A percentile compares a stretch with the other conserved stretches of the same genome.
phyloP scores from a whole-genome alignment of 2,329 filamentous ascomycete species.

The Xylariaceae sp. region DNA sequence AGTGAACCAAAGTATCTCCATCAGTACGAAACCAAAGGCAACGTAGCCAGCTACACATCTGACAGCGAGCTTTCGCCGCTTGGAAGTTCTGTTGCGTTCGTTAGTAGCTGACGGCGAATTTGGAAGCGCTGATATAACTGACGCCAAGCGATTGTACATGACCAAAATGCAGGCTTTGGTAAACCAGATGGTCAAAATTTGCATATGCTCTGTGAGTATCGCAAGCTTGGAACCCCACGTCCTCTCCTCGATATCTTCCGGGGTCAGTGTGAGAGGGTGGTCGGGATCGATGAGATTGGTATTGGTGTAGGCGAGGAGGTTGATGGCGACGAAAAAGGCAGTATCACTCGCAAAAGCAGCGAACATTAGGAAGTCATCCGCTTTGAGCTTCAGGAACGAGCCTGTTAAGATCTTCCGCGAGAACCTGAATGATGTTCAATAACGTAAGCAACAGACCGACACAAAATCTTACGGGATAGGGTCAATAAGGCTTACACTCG shows the following conservation, averaged over 20 bases:
- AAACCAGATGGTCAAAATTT: slow-evolving; percentile 56
- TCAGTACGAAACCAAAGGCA: slow-evolving; percentile 45
- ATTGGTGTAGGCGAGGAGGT: slow-evolving; percentile 53
- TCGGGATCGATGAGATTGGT: slow-evolving; percentile 58
- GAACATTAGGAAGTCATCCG: slow-evolving; percentile 56
- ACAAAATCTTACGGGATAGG: slow-evolving; percentile 25
- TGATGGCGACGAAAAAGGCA: slow-evolving; percentile 52
- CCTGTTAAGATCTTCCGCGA: slow-evolving; percentile 41
- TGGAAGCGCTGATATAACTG: slow-evolving; percentile 18
- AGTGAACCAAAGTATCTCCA: slow-evolving; percentile 36
- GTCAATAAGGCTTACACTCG: not conserved
- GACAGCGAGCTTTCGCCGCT: slow-evolving; percentile 46
- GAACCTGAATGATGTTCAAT: slow-evolving; percentile 24
- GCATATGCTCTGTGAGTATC: slow-evolving; percentile 59
- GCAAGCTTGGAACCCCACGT: slow-evolving; percentile 59
- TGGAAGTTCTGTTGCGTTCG: slow-evolving; percentile 37
- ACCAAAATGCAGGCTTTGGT: slow-evolving; percentile 57
- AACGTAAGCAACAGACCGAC: slow-evolving; percentile 1
- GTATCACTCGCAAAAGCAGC: slow-evolving; percentile 52
- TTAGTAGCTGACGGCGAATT: not conserved
- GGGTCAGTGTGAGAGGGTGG: slow-evolving; percentile 44
- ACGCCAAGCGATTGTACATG: slow-evolving; percentile 56
- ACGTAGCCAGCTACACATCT: slow-evolving; percentile 49
- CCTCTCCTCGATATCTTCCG: slow-evolving; percentile 40
- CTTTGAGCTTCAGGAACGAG: slow-evolving; percentile 48